Evolutionary conservation across 2,329 filamentous ascomycete genomes (phyloP), one percentile per base, ranked within the genome.

Genomic region (Diplodia intermedia): DNA sequence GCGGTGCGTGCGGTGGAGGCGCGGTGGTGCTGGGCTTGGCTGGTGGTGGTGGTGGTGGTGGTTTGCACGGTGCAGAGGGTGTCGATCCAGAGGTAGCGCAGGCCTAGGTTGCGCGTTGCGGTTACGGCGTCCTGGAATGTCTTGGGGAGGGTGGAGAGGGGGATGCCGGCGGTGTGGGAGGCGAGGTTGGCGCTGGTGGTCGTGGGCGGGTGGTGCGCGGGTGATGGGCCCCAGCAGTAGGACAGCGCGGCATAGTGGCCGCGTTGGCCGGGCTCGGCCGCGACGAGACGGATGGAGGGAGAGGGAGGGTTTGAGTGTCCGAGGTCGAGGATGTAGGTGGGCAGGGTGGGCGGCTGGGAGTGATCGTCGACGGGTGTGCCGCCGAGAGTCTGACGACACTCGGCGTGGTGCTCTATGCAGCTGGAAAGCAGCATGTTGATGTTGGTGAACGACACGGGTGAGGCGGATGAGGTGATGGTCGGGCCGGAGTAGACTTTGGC

Each of bases 71-170:
- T 70, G 56, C 70, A 71, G 26, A 71, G 66, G 14, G 68, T 38
- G 53, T 70, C 70, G 38, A 71, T 71, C 70, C 70, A 71, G 62
- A 71, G 67, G 23, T 69, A 69, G 61, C 47, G 52, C 3, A 55
- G 40, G 6, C 49, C 60, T 5, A 70, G 47, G 2, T 15, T 3
- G 4, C 63, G 61, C 1, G 61, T 38, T 5, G 55, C 29, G 1
- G 6, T 14, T 1, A 71, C 61, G 4, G 69, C 69, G 23, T 71
- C 67, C n/a, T 56, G 57, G 49, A 67, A 71, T 2, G 61, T 70
- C 29, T 54, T 26, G 15, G 61, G 57, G 20, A 68, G 57, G 18
- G 5, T 33, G n/a, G 33, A 7, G 4, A 26, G 12, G 20, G 23
- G 26, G 56, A 68, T 65, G 40, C 18, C 40, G 36, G 20, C 26